phyloP scores from a whole-genome alignment of 2,329 filamentous ascomycete species.

The Arthrinium puccinioides region DNA sequence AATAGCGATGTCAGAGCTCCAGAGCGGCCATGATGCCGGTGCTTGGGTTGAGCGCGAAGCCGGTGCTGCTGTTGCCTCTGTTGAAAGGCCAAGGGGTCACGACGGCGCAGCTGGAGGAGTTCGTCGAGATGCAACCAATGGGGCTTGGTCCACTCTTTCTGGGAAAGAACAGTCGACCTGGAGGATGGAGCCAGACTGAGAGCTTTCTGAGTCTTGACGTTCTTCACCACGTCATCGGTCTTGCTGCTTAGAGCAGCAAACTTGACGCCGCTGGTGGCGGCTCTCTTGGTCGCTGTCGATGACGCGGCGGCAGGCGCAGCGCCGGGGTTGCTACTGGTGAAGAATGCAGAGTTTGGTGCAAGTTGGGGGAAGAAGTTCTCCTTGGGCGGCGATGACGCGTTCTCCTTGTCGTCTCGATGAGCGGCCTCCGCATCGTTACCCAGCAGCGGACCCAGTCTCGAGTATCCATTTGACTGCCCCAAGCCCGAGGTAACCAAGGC shows the following conservation, averaged over 20 bases:
- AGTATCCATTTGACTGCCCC: too few species aligned
- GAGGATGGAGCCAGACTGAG: background rate
- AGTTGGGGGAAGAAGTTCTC: slow-evolving; percentile 2
- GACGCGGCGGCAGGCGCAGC: background rate
- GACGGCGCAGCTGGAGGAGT: slow-evolving; percentile 40
- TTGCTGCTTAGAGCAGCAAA: background rate
- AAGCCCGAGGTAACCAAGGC: slow-evolving; percentile 1
- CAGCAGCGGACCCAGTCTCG: background rate
- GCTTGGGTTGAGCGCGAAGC: background rate
- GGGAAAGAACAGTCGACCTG: too few species aligned
- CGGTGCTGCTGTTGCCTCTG: slow-evolving; percentile 12
- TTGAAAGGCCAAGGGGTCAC: slow-evolving; percentile 31
- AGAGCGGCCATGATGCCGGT: background rate
- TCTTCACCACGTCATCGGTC: background rate
- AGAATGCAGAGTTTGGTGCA: too few species aligned
- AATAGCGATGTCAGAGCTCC: slow-evolving; percentile 24
- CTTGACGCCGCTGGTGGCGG: background rate
- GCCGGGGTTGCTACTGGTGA: background rate
- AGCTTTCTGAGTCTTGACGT: background rate
- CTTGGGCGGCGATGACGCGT: slow-evolving; percentile 12
- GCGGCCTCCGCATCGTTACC: background rate
- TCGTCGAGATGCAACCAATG: slow-evolving; percentile 49
- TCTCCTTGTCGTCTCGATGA: slow-evolving; percentile 7
- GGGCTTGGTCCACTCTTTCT: slow-evolving; percentile 37
- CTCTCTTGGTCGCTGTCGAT: background rate